Base-by-base conservation (phyloP, 164 flowering plant genomes). In the Berberis thunbergii region DNA sequence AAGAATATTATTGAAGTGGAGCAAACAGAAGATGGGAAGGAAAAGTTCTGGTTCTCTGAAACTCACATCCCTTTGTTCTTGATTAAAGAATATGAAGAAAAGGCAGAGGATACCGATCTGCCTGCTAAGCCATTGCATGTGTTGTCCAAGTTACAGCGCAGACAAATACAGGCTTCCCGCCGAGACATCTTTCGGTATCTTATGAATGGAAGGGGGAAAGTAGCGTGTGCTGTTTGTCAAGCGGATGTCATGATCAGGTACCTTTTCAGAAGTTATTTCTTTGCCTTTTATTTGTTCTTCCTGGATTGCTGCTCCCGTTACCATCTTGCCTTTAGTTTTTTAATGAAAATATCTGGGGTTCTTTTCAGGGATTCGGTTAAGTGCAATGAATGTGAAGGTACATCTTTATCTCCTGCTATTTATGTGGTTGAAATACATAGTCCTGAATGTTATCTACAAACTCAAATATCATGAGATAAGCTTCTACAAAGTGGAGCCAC, bases 351-450 rank as follows among this genome's bases (percentile, higher is more conserved):
- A 7, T 68, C 43, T 70, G 45, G 0, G 77, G 57, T 70, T 59
- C 49, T 63, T 64, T 75, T 40, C 91, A 94, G 97, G 82, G 72
- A 74, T 71, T 83, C 91, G 7, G 85, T 76, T 61, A 81, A 72
- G 69, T 94, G 99, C 82, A 76, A 70, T 70, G 62, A 68, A 49
- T 94, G 99, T 74, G 76, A 82, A 94, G 99, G 99, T 94, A 87
- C 60, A 52, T 2, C 7, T 48, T 48, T 8, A 46, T 46, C 49
- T 8, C 49, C 8, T 46, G 49, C 8, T 46, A 46, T 46, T 46
- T 46, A 8, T 26, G 26, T 26, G 26, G 26, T 26, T 26, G 26
- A 26, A 26, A 26, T 26, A 26, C 26, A 26, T 26, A 26, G 0
- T 26, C 26, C 26, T 26, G 26, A 26, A 26, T 26, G 26, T 26